Evolutionary conservation across 2,329 filamentous ascomycete species (phyloP).

Genomic region (Chalaropsis thielavioides): DNA sequence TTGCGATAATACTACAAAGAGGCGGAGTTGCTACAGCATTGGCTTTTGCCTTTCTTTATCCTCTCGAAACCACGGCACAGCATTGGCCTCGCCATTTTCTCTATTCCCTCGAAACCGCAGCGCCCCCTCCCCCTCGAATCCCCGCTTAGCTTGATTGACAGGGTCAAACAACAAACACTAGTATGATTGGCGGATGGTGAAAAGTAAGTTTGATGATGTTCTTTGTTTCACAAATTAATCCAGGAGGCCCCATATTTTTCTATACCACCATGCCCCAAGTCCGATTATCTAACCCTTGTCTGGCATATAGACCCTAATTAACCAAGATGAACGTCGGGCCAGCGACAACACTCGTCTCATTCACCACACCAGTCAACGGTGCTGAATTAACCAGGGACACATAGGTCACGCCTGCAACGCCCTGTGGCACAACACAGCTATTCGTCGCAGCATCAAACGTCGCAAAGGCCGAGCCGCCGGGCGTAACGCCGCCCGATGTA

Average conservation of each 20-base stretch:
- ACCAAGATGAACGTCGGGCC: constrained; percentile 46
- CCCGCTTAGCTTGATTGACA: neutral
- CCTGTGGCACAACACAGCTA: constrained; percentile 47
- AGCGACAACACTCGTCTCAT: constrained; percentile 50
- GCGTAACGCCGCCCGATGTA: constrained; percentile 42
- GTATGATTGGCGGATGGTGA: neutral
- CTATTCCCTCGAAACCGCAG: neutral
- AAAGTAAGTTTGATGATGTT: neutral
- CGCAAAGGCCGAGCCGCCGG: constrained; percentile 46
- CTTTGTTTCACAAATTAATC: neutral
- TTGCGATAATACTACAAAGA: neutral
- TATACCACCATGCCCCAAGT: neutral
- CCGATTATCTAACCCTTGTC: neutral
- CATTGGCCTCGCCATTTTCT: neutral
- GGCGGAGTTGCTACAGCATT: neutral
- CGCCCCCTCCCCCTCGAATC: neutral
- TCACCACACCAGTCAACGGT: constrained; percentile 37
- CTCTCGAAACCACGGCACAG: neutral
- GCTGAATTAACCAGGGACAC: constrained; percentile 46
- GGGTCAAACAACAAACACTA: neutral
- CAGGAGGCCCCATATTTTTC: neutral
- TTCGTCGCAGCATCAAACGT: constrained; percentile 36
- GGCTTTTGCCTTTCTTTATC: neutral
- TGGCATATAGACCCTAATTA: constrained; percentile 26
- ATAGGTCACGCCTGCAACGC: constrained; percentile 50